These are phyloP conservation scores for Paraphoma chrysanthemicola DNA, from an alignment of 2,329 filamentous ascomycete species.

Conservation along the genomic window DNA sequence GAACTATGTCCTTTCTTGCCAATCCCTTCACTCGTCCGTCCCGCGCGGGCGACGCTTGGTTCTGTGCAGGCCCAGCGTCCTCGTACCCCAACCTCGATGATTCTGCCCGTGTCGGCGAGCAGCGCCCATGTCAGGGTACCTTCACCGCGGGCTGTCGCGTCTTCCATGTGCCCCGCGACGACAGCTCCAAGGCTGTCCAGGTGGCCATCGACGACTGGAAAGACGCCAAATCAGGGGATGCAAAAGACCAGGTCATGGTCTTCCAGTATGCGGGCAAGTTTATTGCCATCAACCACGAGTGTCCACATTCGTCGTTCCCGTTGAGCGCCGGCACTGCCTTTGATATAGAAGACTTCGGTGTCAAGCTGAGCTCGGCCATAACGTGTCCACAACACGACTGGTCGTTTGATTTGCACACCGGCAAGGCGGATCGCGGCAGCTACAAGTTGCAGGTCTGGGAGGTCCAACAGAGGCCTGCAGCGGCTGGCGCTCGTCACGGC, in stretches of 20 bases:
- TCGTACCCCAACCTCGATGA: constrained; percentile 28
- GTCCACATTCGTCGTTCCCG: constrained; percentile 72
- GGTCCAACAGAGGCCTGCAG: constrained; percentile 57
- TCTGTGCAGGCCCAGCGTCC: constrained; percentile 25
- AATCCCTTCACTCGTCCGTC: constrained; percentile 29
- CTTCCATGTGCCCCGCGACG: constrained; percentile 30
- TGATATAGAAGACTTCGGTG: constrained; percentile 76
- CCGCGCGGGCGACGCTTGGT: constrained; percentile 31
- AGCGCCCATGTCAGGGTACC: constrained; percentile 18
- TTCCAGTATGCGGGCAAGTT: constrained; percentile 69
- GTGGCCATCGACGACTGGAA: constrained; percentile 37
- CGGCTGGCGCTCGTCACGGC: background rate
- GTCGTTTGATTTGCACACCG: constrained; percentile 73
- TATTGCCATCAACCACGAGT: constrained; percentile 72
- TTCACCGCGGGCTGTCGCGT: constrained; percentile 29
- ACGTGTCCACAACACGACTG: constrained; percentile 74
- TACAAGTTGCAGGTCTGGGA: constrained; percentile 72
- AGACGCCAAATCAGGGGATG: constrained; percentile 20
- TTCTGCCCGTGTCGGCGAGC: constrained; percentile 19
- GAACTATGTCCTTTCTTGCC: constrained; percentile 24
- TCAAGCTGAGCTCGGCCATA: constrained; percentile 67
- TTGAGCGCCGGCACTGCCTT: constrained; percentile 69
- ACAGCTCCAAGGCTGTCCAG: constrained; percentile 22
- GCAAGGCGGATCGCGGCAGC: constrained; percentile 65
- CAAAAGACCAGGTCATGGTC: constrained; percentile 67